Evolutionary conservation across 139 green algal species (phyloP), one percentile per base, ranked within the genome.

Genomic region (Mesostigma viride): DNA sequence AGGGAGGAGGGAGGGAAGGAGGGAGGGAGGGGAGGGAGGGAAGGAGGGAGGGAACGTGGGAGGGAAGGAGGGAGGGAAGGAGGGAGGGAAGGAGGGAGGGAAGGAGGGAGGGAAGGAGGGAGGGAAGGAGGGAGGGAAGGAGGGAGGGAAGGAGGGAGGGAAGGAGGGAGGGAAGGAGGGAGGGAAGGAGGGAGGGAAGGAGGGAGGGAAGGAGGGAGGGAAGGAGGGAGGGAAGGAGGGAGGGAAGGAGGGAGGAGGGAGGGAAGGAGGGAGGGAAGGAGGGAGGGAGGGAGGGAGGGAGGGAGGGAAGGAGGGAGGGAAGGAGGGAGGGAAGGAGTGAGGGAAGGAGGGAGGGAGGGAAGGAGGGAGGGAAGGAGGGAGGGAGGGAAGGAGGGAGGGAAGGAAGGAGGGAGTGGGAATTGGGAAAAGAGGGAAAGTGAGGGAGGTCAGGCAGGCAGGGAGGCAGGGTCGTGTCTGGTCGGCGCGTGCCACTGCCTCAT

Each of bases 1-100:
- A 68, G 61, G 61, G 26, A 31, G 31, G 20, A 58, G 27, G 11
- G 3, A 31, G 46, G 8, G 67, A 76, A 22, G 67, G 70, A 28
- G 69, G 74, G 2, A 24, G 48, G 22, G 46, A 77, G 3, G 36
- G 74, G 20, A 72, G 75, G 26, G 66, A 45, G 20, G 14, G 17
- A 51, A 70, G 6, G 6, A 35, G 31, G 60, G 60, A 65, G 60
- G 44, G 4, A 53, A n/a, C 8, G 64, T 65, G 64, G 64, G 64
- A 71, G 64, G 8, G 30, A 6, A 14, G 14, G 63, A 58, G 3
- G 8, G 35, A 4, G 14, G 35, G 31, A 56, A 57, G 64, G 20
- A 6, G 3, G 28, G 5, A 44, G 26, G 26, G 64, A 57, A 75
- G 34, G 5, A 76, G 66, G 35, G 30, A 75, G 5, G 5, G 31